These are phyloP conservation scores for Ophiostoma populinum DNA, from an alignment of 2,329 filamentous ascomycete species.

Conservation along the genomic window DNA sequence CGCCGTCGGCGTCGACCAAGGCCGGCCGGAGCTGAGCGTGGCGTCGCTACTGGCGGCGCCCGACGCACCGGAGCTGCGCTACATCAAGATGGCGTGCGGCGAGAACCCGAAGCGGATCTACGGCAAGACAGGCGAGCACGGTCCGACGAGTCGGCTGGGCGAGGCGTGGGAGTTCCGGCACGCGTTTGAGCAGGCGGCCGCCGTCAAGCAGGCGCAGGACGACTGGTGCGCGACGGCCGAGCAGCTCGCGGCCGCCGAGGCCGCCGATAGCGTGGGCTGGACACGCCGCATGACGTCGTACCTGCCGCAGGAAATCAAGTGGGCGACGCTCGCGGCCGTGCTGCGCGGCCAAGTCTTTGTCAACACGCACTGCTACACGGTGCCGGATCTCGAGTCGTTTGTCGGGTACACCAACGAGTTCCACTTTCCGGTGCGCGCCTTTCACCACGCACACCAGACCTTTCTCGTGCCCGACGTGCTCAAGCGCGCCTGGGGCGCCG, in stretches of 20 bases:
- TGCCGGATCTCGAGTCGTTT: conserved; percentile 51
- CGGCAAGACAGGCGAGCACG: conserved; percentile 32
- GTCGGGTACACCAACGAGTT: conserved; percentile 58
- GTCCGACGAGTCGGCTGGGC: conserved; percentile 44
- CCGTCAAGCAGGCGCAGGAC: conserved; percentile 41
- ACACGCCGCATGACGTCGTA: conserved; percentile 37
- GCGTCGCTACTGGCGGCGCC: conserved; percentile 48
- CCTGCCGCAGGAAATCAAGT: conserved; percentile 42
- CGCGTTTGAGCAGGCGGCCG: conserved; percentile 45
- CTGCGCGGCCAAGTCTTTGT: conserved; percentile 50
- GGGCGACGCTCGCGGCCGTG: conserved; percentile 45
- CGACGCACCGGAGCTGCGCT: conserved; percentile 41
- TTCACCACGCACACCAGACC: conserved; percentile 54
- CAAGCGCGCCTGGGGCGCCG: conserved; percentile 33
- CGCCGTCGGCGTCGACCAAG: conserved; percentile 40
- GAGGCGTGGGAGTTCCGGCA: conserved; percentile 54
- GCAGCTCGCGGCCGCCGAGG: conserved; percentile 37
- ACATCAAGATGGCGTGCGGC: conserved; percentile 63
- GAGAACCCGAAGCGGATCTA: conserved; percentile 51
- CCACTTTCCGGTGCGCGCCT: conserved; percentile 46
- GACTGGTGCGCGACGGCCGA: conserved; percentile 49
- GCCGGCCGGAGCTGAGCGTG: conserved; percentile 44
- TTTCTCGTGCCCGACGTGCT: conserved; percentile 48
- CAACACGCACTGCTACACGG: conserved; percentile 56
- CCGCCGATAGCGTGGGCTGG: conserved; percentile 23